Evolutionary conservation across 441 rosid species (phyloP).

Genomic region (Mallotus japonicus): DNA sequence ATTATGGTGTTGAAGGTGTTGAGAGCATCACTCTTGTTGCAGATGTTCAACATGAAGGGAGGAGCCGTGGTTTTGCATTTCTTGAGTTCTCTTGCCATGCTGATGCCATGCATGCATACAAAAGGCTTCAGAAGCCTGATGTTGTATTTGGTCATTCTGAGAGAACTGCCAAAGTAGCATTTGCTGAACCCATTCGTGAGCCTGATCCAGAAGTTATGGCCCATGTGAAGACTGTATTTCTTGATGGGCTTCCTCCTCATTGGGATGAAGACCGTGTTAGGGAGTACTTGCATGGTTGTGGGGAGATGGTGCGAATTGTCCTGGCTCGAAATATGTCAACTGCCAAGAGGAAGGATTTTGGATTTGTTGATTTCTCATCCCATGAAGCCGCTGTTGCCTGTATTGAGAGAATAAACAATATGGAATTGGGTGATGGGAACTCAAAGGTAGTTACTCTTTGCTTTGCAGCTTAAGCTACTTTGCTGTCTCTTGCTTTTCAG

Average conservation of each 20-base stretch:
- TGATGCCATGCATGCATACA: constrained; percentile 66
- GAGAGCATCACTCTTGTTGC: constrained; percentile 59
- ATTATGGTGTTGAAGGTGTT: constrained; percentile 52
- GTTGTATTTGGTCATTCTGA: constrained; percentile 64
- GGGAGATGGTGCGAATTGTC: constrained; percentile 49
- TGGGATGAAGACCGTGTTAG: constrained; percentile 63
- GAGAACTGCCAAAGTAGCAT: constrained; percentile 71
- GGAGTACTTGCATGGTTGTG: constrained; percentile 40
- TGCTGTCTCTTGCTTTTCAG: neutral
- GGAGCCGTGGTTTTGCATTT: constrained; percentile 75
- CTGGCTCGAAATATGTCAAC: constrained; percentile 65
- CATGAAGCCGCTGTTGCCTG: constrained; percentile 59
- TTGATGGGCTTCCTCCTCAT: constrained; percentile 65
- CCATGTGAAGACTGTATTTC: constrained; percentile 60
- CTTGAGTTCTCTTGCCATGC: constrained; percentile 59
- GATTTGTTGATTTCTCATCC: constrained; percentile 56
- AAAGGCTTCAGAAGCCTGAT: constrained; percentile 70
- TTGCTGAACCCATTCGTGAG: constrained; percentile 66
- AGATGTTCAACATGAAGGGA: constrained; percentile 61
- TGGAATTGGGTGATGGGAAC: constrained; percentile 41
- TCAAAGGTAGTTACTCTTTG: constrained; percentile 38
- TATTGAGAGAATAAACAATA: constrained; percentile 49
- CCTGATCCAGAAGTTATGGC: constrained; percentile 79
- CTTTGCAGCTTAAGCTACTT: neutral
- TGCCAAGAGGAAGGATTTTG: constrained; percentile 70